A percentile compares a stretch with the other conserved stretches of the same genome.
Evolutionary conservation across 208 protist species (phyloP).

Genomic region (Trypanosoma theileri): DNA sequence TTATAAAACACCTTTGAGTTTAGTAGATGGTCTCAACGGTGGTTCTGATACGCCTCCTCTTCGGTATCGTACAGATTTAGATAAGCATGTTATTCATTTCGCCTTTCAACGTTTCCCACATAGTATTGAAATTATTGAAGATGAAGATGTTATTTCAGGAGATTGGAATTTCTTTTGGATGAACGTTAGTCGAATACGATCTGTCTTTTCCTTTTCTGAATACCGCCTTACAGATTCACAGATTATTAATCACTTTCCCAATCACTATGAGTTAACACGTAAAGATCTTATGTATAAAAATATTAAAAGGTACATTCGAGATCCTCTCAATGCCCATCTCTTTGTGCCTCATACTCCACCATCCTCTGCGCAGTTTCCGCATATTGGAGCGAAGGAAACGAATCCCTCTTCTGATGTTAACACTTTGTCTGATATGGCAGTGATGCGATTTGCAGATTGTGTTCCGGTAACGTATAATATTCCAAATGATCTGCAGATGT

Average conservation of each 20-base stretch:
- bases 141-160: slow-evolving; percentile 41
- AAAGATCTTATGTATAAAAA: slow-evolving; percentile 98
- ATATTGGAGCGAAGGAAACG: not conserved
- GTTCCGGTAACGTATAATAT: slow-evolving; percentile 94
- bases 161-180: slow-evolving; percentile 93
- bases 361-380: not conserved
- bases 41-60: slow-evolving; percentile 22
- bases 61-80: slow-evolving; percentile 81
- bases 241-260: slow-evolving; percentile 98
- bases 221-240: slow-evolving; percentile 82
- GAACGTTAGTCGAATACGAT: slow-evolving; percentile 70
- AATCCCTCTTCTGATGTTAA: too few relatives aligned
- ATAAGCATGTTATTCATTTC: slow-evolving; percentile 86
- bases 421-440: too few relatives aligned
- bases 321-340: slow-evolving; percentile 30
- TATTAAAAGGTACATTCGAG: slow-evolving; percentile 89
- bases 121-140: slow-evolving; percentile 36
- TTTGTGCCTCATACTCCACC: slow-evolving; percentile 17
- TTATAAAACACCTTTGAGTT: too few relatives aligned
- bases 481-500: slow-evolving; percentile 92
- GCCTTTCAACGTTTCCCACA: slow-evolving; percentile 65
- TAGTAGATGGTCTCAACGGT: too few relatives aligned
- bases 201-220: slow-evolving; percentile 63
- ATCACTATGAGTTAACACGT: slow-evolving; percentile 96
- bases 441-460: slow-evolving; percentile 69